phyloP scores from a whole-genome alignment of 148 eudicot species.

The Rhododendron henanense region DNA sequence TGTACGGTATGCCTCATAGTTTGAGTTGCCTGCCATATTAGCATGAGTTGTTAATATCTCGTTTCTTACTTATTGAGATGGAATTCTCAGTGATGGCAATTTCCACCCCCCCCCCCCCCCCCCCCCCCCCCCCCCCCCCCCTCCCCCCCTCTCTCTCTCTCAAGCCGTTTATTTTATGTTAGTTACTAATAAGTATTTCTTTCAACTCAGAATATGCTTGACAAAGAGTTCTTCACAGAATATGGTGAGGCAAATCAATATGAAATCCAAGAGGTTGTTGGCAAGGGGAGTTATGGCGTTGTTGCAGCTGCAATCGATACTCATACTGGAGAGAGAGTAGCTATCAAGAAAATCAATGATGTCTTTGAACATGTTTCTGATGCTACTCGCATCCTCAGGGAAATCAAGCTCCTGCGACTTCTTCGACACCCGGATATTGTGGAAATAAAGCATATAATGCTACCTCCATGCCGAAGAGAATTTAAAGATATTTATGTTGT shows the following conservation, averaged over 20 bases:
- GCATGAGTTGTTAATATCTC: background rate
- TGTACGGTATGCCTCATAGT: background rate
- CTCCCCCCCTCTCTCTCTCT: background rate
- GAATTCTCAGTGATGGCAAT: background rate
- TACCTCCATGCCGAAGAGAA: slow-evolving; percentile 61
- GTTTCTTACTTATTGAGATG: background rate
- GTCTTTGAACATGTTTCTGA: slow-evolving; percentile 61
- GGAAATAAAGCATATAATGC: slow-evolving; percentile 67
- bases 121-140: no score
- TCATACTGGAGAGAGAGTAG: slow-evolving; percentile 64
- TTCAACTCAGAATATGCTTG: slow-evolving; percentile 44
- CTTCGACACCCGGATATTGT: slow-evolving; percentile 66
- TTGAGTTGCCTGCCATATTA: background rate
- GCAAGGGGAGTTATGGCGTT: slow-evolving; percentile 72
- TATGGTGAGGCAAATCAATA: slow-evolving; percentile 65
- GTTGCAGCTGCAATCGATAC: slow-evolving; percentile 72
- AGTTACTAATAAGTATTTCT: slow-evolving; percentile 1
- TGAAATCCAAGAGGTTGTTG: slow-evolving; percentile 64
- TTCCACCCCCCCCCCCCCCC: no score
- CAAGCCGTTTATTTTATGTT: background rate
- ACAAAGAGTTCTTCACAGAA: slow-evolving; percentile 65
- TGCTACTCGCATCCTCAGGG: slow-evolving; percentile 60
- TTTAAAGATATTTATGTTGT: slow-evolving; percentile 69
- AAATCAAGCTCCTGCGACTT: slow-evolving; percentile 62
- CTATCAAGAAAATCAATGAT: slow-evolving; percentile 53